Evolutionary conservation across 176 grass and related monocot species (phyloP).

Genomic region (Bolboschoenus planiculmis): DNA sequence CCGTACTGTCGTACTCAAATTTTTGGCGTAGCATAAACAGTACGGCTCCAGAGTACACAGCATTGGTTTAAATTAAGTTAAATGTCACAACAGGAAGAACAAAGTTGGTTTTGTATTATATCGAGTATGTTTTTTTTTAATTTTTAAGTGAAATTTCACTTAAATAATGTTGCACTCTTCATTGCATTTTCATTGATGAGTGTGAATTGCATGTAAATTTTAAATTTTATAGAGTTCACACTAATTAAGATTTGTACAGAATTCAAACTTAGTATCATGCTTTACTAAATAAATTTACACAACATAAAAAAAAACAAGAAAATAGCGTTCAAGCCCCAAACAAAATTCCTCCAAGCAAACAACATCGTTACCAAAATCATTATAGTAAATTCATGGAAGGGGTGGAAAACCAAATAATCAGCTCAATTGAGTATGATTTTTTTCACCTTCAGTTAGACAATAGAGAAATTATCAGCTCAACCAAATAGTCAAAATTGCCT

Average conservation of each 20-base stretch:
- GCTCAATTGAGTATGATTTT: background rate
- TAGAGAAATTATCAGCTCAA: background rate
- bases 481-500: background rate
- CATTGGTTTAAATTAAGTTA: no score
- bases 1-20: background rate
- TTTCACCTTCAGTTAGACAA: background rate
- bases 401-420: background rate
- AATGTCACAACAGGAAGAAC: no score
- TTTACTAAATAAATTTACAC: background rate
- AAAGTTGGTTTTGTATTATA: no score
- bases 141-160: no score
- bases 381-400: background rate
- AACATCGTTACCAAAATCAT: background rate
- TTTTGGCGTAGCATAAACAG: background rate
- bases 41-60: background rate
- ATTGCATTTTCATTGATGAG: background rate
- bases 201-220: background rate
- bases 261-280: background rate
- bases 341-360: background rate
- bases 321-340: background rate
- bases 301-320: no score
- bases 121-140: no score
- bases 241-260: background rate
- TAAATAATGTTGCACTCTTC: background rate
- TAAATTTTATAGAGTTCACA: background rate